Base-by-base conservation (phyloP, 2,329 filamentous ascomycete species). In the Paecilomyces fulvus region DNA sequence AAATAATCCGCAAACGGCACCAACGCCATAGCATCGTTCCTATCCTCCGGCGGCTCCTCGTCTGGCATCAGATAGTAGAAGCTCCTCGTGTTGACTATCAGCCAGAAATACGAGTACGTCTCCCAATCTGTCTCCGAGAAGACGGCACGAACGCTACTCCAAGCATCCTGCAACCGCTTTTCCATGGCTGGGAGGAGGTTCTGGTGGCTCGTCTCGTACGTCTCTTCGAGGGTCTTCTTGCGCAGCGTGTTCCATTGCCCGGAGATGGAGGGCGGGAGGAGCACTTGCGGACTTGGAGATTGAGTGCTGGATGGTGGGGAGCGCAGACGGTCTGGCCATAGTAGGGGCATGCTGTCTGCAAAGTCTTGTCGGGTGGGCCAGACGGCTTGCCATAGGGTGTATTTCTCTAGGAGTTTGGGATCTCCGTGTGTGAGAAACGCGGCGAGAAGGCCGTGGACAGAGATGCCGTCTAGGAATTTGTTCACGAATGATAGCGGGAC, bases 381-480 rank as follows among this genome's bases (percentile, higher is more conserved):
- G 12, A 88, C 82, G 55, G 80, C 80, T 64, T 80, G 78, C 88
- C 88, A 92, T 17, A 76, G 69, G 0, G 73, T 71, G 60, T 81
- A 80, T 23, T 77, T 76, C 17, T 73, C 63, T 6, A 75, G 68
- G 1, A 70, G 69, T 56, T 84, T 78, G n/a, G 67, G 60, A 21
- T 72, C 65, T 9, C 69, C 67, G 30, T 86, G 75, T 4, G 83
- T 80, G 8, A 92, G 75, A 57, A 84, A 83, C 1, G 85, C 80
- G n/a, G 90, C 87, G 7, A 94, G 77, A 43, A 90, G 80, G 28
- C 85, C 86, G 64, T 95, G 90, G 21, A 88, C 80, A 0, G 84
- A 81, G 49, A 81, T 79, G 14, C 78, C 77, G 17, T 77, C 74
- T 0, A 80, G 77, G 10, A 87, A 78, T 28, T 73, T 75, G 11